Evolutionary conservation across 1,284 basidiomycete species (phyloP).

Genomic region (Cryptococcus floricola): DNA sequence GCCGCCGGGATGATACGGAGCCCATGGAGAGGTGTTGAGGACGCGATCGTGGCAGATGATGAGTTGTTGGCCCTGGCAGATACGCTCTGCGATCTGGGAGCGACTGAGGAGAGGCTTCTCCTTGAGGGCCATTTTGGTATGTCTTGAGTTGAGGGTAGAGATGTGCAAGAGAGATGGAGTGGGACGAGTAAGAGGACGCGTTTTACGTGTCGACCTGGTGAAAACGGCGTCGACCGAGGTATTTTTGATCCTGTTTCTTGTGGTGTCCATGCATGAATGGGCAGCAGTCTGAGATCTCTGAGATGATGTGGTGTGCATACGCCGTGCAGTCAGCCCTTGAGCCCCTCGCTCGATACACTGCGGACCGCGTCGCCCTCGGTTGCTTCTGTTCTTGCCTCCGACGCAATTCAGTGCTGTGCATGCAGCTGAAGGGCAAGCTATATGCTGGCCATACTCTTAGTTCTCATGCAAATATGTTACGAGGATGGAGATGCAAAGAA

Average conservation of each 20-base stretch:
- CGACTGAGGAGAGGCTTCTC: slow-evolving; percentile 20
- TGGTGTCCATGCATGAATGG: not conserved
- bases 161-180: not conserved
- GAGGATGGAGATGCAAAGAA: no score
- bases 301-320: no score
- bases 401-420: no score
- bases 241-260: not conserved
- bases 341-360: no score
- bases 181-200: not conserved
- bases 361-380: no score
- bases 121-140: not conserved
- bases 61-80: slow-evolving; percentile 72
- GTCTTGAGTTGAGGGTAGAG: not conserved
- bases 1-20: slow-evolving; percentile 83
- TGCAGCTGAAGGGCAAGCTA: no score
- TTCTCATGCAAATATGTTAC: no score
- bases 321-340: no score
- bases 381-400: no score
- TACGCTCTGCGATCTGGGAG: slow-evolving; percentile 45
- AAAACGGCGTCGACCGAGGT: not conserved
- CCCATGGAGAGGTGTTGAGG: slow-evolving; percentile 79
- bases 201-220: not conserved
- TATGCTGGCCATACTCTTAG: no score
- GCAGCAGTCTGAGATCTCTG: no score
- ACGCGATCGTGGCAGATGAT: slow-evolving; percentile 74